Evolutionary conservation across 345 rosid genomes (phyloP).

Genomic region (Bretschneidera sinensis): DNA sequence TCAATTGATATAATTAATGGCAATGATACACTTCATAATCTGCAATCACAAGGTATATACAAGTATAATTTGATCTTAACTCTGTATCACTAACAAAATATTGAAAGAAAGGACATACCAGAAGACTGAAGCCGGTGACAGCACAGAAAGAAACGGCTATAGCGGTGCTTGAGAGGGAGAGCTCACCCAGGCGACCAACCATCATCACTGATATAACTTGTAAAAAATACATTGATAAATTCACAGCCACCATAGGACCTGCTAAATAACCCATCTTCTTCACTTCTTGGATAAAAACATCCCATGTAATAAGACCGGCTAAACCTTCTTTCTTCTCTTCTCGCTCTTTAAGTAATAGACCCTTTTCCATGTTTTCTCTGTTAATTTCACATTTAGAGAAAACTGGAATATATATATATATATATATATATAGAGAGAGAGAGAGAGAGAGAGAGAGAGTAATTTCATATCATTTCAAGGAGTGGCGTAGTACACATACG

Average conservation of each 20-base stretch:
- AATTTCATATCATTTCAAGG: too few species aligned
- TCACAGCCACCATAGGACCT: conserved; percentile 67
- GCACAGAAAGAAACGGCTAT: conserved; percentile 59
- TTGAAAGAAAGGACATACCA: conserved; percentile 39
- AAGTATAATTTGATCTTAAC: too few species aligned
- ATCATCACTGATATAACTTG: conserved; percentile 63
- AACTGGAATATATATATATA: too few species aligned
- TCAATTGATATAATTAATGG: too few species aligned
- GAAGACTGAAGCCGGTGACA: conserved; percentile 73
- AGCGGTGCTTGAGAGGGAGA: conserved; percentile 70
- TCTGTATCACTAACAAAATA: too few species aligned
- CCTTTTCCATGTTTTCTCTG: conserved; percentile 20
- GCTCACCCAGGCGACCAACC: conserved; percentile 85
- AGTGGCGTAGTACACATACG: too few species aligned
- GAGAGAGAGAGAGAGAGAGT: too few species aligned
- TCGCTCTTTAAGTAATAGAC: conserved; percentile 9
- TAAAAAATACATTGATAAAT: conserved; percentile 42
- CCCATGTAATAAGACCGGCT: not conserved
- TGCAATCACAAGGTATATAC: too few species aligned
- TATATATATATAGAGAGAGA: too few species aligned
- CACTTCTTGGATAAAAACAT: conserved; percentile 34
- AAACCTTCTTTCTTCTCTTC: not conserved
- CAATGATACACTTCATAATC: too few species aligned
- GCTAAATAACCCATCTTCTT: conserved; percentile 48
- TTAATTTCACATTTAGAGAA: too few species aligned